phyloP scores from a whole-genome alignment of 139 green algal species.

The Picochlorum sp. region DNA sequence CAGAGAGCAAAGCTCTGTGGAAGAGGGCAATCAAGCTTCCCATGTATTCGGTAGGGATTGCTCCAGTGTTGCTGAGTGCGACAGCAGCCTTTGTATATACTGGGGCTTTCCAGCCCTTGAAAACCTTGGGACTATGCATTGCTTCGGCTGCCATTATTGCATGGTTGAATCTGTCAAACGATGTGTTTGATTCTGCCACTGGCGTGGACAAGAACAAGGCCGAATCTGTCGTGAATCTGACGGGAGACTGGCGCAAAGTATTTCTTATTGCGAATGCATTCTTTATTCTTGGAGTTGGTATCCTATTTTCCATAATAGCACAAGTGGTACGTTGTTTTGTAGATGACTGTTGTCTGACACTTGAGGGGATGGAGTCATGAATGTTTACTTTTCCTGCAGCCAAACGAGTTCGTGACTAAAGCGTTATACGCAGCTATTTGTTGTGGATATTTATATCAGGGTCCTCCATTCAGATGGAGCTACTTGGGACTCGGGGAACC shows the following conservation, averaged over 20 bases:
- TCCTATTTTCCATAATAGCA: slow-evolving; percentile 35
- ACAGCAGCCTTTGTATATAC: slow-evolving; percentile 35
- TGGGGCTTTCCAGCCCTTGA: slow-evolving; percentile 27
- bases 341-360: neutral
- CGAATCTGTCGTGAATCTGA: slow-evolving; percentile 92
- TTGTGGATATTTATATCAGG: slow-evolving; percentile 95
- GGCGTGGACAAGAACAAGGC: slow-evolving; percentile 84
- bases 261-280: slow-evolving; percentile 35
- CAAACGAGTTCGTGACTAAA: slow-evolving; percentile 22
- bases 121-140: slow-evolving; percentile 39
- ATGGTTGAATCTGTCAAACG: slow-evolving; percentile 98
- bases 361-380: too few relatives aligned
- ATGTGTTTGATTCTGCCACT: slow-evolving; percentile 86
- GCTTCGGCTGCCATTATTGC: slow-evolving; percentile 72
- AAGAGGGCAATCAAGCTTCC: slow-evolving; percentile 76
- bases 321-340: slow-evolving; percentile 10
- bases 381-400: slow-evolving; percentile 7
- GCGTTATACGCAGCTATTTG: slow-evolving; percentile 71
- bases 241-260: slow-evolving; percentile 11
- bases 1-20: slow-evolving; percentile 52
- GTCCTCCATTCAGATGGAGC: slow-evolving; percentile 87
- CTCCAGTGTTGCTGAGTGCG: slow-evolving; percentile 66
- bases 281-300: slow-evolving; percentile 38
- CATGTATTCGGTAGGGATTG: slow-evolving; percentile 88
- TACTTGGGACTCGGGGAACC: slow-evolving; percentile 97